phyloP scores from a whole-genome alignment of 129 eudicot species.

The Calendula officinalis region DNA sequence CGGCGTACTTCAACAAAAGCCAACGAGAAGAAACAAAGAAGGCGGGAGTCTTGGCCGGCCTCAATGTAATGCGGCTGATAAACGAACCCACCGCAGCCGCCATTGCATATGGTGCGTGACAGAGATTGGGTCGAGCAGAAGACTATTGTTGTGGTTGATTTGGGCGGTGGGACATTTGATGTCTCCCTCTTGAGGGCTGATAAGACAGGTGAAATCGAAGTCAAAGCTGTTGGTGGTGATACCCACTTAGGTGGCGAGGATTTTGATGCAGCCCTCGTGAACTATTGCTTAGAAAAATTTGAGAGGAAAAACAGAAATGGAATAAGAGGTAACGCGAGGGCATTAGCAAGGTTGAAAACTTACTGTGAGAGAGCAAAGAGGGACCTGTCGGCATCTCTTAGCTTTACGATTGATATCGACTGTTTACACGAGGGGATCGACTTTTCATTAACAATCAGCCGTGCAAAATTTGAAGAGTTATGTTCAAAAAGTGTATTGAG shows the following conservation, averaged over 20 bases:
- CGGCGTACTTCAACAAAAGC: background rate
- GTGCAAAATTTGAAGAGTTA: too few species aligned
- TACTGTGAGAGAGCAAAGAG: too few species aligned
- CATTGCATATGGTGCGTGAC: conserved; percentile 8
- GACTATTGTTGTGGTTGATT: conserved; percentile 7
- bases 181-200: too few species aligned
- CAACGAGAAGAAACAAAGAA: conserved; percentile 5
- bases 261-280: too few species aligned
- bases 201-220: too few species aligned
- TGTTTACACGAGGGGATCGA: background rate
- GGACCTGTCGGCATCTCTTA: background rate
- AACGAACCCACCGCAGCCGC: too few species aligned
- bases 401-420: background rate
- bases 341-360: too few species aligned
- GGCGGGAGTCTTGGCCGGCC: background rate
- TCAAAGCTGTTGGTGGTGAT: too few species aligned
- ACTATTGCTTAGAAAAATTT: too few species aligned
- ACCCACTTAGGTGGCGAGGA: too few species aligned
- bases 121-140: background rate
- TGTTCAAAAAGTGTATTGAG: background rate
- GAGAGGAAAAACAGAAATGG: background rate
- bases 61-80: conserved; percentile 51
- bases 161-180: too few species aligned
- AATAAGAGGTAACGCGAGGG: background rate
- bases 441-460: background rate